phyloP scores from a whole-genome alignment of 176 grass and related monocot species.

The Triticum turgidum region DNA sequence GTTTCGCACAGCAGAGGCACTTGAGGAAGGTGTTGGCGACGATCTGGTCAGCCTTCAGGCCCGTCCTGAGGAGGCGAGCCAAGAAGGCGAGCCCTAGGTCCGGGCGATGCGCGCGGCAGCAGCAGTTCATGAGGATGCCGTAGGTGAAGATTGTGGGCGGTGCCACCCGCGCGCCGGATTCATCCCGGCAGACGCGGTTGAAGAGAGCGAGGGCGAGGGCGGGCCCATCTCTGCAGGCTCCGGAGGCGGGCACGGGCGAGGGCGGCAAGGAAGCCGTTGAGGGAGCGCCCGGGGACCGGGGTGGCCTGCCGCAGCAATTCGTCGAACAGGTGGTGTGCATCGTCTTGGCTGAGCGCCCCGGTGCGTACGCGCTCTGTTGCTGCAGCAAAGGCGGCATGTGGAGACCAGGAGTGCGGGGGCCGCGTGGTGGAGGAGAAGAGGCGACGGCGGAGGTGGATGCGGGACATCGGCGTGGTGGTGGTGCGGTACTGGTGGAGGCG shows the following conservation, averaged over 20 bases:
- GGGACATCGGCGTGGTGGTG: no score
- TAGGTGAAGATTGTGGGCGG: background rate
- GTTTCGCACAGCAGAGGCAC: background rate
- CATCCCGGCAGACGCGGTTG: background rate
- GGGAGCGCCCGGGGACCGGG: background rate
- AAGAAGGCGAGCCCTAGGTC: background rate
- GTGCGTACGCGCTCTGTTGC: background rate
- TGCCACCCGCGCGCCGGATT: background rate
- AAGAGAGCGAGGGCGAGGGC: background rate
- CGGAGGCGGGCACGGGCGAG: background rate
- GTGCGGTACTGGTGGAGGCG: no score
- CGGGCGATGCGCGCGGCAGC: background rate
- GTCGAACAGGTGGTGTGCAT: background rate
- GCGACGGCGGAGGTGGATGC: no score
- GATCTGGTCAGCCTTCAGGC: background rate
- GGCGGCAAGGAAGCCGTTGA: no score
- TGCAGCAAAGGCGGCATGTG: no score
- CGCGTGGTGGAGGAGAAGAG: no score
- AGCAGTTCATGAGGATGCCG: background rate
- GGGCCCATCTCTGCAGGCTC: background rate
- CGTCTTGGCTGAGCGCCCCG: background rate
- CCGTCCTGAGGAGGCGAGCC: background rate
- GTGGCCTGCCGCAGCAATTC: background rate
- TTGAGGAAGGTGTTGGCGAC: background rate
- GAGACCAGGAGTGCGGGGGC: no score